Base-by-base conservation (phyloP, 108 stramenopile genomes). In the Cyclotella atomus region DNA sequence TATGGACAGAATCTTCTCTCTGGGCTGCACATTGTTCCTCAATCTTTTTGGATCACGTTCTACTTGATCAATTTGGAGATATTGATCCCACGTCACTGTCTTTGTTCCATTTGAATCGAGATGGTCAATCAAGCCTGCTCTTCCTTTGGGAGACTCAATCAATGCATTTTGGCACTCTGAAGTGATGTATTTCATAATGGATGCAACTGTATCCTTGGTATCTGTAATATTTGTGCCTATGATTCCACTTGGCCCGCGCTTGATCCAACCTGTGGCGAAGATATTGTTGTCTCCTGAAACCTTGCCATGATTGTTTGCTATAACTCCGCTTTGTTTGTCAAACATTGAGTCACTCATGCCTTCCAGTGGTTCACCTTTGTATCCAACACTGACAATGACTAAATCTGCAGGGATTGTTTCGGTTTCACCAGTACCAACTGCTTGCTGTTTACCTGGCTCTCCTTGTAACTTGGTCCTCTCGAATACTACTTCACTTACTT, bases 221-320 rank as follows among this genome's bases (percentile, higher is more conserved):
- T 93, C 91, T 43, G 72, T 32, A 19, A 87, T 87, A 74, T 99
- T 99, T 33, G 97, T 97, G 14, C 97, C 98, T 65, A 99, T 97
- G 50, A 99, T 99, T 3, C 98, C 99, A 17, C 75, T 82, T 7
- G 99, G 98, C 10, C 99, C 98, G 14, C 99, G 91, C 74, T 97
- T 97, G 17, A 97, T 82, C 99, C 99, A 99, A 17, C 99, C 99
- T 6, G 93, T 66, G 36, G 88, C 89, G 71, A 98, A 99, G 52
- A 98, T 62, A 21, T 87, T 94, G 36, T 85, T 91, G 23, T 79
- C 78, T n/a, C 78, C 81, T 9, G 56, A 70, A 10, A 96, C 88
- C 29, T 84, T 83, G 17, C 98, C 98, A 59, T 86, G 76, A 0
- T 62, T 79, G 68, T 96, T 91, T 3, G 38, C 59, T 24, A 89